Percentiles rank a stretch among this genome's conserved stretches.
These are phyloP conservation scores for Vanderwaltozyma yarrowii DNA, from an alignment of 805 yeast genomes.

Conservation along the genomic window DNA sequence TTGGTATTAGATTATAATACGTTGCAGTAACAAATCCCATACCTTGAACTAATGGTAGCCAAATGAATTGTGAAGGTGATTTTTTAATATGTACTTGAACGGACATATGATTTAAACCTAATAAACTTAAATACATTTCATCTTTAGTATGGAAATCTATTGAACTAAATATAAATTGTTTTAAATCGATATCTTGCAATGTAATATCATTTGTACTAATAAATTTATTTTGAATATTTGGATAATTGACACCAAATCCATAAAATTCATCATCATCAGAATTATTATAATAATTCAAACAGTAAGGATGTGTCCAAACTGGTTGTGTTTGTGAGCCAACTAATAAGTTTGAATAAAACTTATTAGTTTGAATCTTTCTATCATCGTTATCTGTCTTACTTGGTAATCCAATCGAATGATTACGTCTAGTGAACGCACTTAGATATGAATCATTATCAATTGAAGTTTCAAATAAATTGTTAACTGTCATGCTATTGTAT, in stretches of 20 bases:
- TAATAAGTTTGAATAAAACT: slow-evolving; percentile 65
- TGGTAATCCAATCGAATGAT: slow-evolving; percentile 24
- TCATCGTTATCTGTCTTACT: slow-evolving; percentile 25
- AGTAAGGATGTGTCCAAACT: slow-evolving; percentile 75
- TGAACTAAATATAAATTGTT: slow-evolving; percentile 39
- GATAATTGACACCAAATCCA: background rate
- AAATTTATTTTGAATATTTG: background rate
- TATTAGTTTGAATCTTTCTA: slow-evolving; percentile 59
- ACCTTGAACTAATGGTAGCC: slow-evolving; percentile 66
- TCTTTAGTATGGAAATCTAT: slow-evolving; percentile 1
- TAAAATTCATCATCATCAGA: background rate
- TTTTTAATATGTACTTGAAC: slow-evolving; percentile 23
- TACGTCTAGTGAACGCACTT: slow-evolving; percentile 35
- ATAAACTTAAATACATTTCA: slow-evolving; percentile 18
- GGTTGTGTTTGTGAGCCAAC: slow-evolving; percentile 59
- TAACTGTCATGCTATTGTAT: background rate
- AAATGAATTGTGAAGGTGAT: slow-evolving; percentile 31
- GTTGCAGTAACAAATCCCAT: slow-evolving; percentile 69
- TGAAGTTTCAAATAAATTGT: slow-evolving; percentile 12
- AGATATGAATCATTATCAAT: slow-evolving; percentile 37
- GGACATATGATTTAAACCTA: slow-evolving; percentile 28
- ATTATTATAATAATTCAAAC: slow-evolving; percentile 41
- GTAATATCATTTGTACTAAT: slow-evolving; percentile 2
- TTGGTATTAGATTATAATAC: slow-evolving; percentile 44
- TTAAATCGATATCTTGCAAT: slow-evolving; percentile 21